These are phyloP conservation scores for Inga leiocalycina DNA, from an alignment of 306 rosid species.

Conservation along the genomic window DNA sequence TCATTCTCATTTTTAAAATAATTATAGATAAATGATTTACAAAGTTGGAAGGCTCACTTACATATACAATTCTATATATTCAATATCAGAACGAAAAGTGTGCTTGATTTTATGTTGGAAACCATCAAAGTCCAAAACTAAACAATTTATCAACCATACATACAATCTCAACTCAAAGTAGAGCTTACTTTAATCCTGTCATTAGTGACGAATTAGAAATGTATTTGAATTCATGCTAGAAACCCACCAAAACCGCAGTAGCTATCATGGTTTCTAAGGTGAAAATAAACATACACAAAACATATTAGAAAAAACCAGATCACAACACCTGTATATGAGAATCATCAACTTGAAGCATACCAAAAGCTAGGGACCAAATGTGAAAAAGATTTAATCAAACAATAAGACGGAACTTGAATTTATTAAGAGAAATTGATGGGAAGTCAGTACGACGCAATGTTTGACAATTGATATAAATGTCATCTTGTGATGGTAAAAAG, in stretches of 20 bases:
- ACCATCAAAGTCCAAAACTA: background rate
- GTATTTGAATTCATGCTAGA: too few species aligned
- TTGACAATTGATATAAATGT: slow-evolving; percentile 62
- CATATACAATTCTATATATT: too few species aligned
- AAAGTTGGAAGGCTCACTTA: too few species aligned
- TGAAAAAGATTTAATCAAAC: background rate
- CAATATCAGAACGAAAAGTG: too few species aligned
- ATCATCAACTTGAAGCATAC: background rate
- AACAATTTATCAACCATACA: background rate
- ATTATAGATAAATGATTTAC: too few species aligned
- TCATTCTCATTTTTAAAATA: too few species aligned
- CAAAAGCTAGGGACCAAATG: background rate
- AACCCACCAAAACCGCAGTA: background rate
- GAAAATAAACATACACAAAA: background rate
- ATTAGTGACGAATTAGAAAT: background rate
- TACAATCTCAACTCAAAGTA: background rate
- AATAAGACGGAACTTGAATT: slow-evolving; percentile 16
- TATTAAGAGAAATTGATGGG: slow-evolving; percentile 47
- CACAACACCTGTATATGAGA: background rate
- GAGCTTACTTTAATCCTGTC: background rate
- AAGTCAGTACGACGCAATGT: slow-evolving; percentile 41
- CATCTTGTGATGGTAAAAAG: slow-evolving; percentile 54
- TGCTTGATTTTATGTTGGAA: too few species aligned
- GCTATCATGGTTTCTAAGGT: background rate
- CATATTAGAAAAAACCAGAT: background rate